Percentiles rank a stretch among this genome's conserved stretches.
These are phyloP conservation scores for Leishmania tarentolae DNA, from an alignment of 208 protist genomes.

Conservation along the genomic window DNA sequence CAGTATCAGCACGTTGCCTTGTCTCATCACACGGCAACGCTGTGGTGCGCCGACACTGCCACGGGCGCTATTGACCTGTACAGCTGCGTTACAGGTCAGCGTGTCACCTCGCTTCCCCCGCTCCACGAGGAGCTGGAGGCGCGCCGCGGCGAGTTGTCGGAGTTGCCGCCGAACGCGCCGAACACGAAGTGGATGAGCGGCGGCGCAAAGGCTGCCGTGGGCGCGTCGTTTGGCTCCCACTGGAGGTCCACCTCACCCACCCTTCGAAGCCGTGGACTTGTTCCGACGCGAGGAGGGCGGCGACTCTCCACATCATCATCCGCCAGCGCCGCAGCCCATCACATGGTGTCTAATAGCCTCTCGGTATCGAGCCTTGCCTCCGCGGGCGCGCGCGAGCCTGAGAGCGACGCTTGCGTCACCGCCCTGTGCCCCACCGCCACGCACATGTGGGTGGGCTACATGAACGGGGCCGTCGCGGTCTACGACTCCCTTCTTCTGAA, in stretches of 20 bases:
- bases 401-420: constrained; percentile 6
- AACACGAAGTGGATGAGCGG: background rate
- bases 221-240: background rate
- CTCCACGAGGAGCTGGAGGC: constrained; percentile 20
- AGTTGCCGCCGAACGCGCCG: constrained; percentile 12
- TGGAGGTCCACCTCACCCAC: background rate
- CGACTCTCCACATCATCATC: background rate
- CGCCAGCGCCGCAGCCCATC: background rate
- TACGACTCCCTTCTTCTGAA: constrained; percentile 80
- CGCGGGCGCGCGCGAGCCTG: background rate
- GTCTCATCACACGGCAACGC: constrained; percentile 40
- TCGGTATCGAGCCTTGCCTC: background rate
- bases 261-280: constrained; percentile 16
- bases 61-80: constrained; percentile 65
- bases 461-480: constrained; percentile 71
- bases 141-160: constrained; percentile 15
- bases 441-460: constrained; percentile 81
- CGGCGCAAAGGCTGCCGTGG: background rate
- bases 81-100: constrained; percentile 61
- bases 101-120: constrained; percentile 38
- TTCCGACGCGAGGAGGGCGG: background rate
- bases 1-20: constrained; percentile 39
- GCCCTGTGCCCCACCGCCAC: constrained; percentile 52
- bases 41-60: constrained; percentile 62
- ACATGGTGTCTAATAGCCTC: background rate